These are phyloP conservation scores for Ilex aquifolium DNA, from an alignment of 257 asterid genomes.

Conservation along the genomic window DNA sequence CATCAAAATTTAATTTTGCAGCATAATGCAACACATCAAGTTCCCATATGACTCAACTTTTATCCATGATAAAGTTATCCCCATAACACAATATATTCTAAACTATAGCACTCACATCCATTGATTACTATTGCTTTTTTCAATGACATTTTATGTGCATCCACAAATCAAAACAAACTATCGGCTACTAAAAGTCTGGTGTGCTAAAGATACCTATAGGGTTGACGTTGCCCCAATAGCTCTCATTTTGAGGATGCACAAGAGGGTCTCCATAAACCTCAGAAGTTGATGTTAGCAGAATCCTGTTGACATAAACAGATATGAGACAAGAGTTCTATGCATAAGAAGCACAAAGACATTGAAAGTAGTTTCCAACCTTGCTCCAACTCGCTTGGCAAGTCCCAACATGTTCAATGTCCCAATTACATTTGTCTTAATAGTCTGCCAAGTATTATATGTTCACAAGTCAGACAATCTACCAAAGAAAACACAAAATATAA, in stretches of 20 bases:
- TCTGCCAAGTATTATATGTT: conserved; percentile 36
- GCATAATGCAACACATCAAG: too few species aligned
- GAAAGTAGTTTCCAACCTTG: conserved; percentile 43
- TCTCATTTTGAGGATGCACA: conserved; percentile 85
- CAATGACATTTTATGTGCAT: too few species aligned
- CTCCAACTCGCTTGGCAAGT: conserved; percentile 95
- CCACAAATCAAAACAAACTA: too few species aligned
- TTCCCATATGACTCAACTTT: too few species aligned
- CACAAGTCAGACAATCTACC: not conserved
- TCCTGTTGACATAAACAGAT: conserved; percentile 34
- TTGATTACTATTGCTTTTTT: too few species aligned
- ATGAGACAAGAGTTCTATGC: conserved; percentile 5
- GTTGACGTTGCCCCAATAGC: conserved; percentile 95
- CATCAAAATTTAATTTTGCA: too few species aligned
- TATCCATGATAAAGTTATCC: too few species aligned
- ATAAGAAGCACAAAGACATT: not conserved
- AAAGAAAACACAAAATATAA: not conserved
- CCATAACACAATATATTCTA: too few species aligned
- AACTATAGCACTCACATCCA: too few species aligned
- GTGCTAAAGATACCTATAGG: conserved; percentile 61
- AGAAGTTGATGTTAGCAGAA: conserved; percentile 85
- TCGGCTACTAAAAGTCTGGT: too few species aligned
- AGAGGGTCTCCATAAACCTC: conserved; percentile 98
- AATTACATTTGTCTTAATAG: conserved; percentile 89
- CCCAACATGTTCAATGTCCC: conserved; percentile 98